These are phyloP conservation scores for Arthrobotrys iridis DNA, from an alignment of 2,329 filamentous ascomycete species.

Conservation along the genomic window DNA sequence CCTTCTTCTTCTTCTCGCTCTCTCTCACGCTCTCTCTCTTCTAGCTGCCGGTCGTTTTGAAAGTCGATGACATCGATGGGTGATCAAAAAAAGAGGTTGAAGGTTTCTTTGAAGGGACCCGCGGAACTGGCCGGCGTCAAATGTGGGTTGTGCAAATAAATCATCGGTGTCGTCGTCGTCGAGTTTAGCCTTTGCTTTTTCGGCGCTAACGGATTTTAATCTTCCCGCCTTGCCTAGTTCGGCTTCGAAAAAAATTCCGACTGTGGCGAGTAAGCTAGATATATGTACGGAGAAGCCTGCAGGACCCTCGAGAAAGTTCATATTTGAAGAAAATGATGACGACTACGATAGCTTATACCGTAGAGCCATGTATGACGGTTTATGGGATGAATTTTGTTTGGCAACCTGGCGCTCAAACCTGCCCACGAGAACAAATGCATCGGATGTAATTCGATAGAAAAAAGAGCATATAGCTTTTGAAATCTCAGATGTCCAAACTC, in stretches of 20 bases:
- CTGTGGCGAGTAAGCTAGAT: conserved; percentile 8
- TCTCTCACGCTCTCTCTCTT: background rate
- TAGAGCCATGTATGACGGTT: too few species aligned
- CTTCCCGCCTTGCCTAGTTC: background rate
- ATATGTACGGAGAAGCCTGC: background rate
- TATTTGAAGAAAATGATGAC: background rate
- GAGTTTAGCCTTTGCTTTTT: conserved; percentile 18
- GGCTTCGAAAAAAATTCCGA: conserved; percentile 10
- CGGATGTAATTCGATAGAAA: background rate
- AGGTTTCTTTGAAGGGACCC: background rate
- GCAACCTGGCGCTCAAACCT: background rate
- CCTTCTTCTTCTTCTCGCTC: background rate
- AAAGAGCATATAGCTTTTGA: too few species aligned
- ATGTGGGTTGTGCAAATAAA: conserved; percentile 25
- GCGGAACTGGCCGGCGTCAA: conserved; percentile 37
- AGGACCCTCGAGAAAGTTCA: background rate
- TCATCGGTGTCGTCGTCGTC: conserved; percentile 21
- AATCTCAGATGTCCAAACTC: conserved; percentile 26
- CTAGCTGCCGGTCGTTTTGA: background rate
- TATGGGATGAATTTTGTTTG: background rate
- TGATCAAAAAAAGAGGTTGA: too few species aligned
- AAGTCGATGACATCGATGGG: conserved; percentile 3
- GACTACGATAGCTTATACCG: background rate
- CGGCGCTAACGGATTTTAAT: conserved; percentile 10
- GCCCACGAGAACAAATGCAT: conserved; percentile 14